Base-by-base conservation (phyloP, 371 early-diverging fungal genomes). In the Zychaea mexicana region DNA sequence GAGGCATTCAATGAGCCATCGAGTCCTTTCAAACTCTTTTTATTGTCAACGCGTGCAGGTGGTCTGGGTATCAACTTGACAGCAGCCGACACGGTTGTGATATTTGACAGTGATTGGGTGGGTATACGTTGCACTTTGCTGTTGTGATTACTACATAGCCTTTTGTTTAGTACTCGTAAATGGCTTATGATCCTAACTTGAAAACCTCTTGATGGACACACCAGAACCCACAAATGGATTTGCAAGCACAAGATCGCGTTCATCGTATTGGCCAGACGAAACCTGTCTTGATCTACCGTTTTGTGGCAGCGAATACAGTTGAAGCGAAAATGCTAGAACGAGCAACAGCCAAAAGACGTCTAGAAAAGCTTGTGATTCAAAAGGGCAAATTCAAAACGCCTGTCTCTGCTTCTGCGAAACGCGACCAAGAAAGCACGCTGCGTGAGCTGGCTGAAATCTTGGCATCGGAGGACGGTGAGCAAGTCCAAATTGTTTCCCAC, bases 1-100 rank as follows among this genome's bases (percentile, higher is more conserved):
- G 84, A 78, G 7, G 66, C 69, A n/a, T 86, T 89, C 61, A 85
- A 89, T 69, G 64, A 77, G 15, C 76, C 79, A 17, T 53, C 74
- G 9, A 77, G 75, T 32, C 57, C 80, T 17, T 62, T 69, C 8
- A 91, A 89, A 60, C 74, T 99, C 22, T 99, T 99, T 72, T 78
- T 99, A 45, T 75, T 99, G 27, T 94, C 96, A 30, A 99, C 99
- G 0, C 88, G 99, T 55, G 98, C 99, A 21, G 99, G 98, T 69
- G 95, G 97, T 0, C 74, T 98, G 36, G 97, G 97, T 57, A 94
- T 98, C 70, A 98, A 98, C 64, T 77, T 98, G 66, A 92, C 94
- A 10, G 88, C 95, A 1, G 98, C 98, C 4, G 98, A 98, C 73
- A 96, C 96, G 0, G 98, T 97, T 3, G 86, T 96, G 22, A 78